Conservation (phyloP, 73 alveolate genomes). For the Paramecium biaurelia region DNA sequence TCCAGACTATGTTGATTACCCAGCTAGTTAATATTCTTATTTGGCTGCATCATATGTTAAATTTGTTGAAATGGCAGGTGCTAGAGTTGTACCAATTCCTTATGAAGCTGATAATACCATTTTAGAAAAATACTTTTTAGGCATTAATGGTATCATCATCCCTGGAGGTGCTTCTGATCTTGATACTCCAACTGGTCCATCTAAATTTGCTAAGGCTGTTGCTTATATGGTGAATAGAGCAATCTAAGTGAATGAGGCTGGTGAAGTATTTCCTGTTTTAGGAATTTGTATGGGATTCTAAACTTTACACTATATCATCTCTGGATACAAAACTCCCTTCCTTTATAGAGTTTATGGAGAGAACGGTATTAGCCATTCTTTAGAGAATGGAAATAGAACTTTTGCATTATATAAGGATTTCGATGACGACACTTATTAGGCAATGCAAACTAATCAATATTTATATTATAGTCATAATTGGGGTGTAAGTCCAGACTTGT, state of each 20-base stretch:
- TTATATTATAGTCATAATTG: background rate
- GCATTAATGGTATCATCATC: conserved; percentile 7
- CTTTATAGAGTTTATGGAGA: conserved; percentile 10
- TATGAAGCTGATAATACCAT: conserved; percentile 32
- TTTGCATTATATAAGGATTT: background rate
- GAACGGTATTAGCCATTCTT: background rate
- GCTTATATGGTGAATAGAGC: background rate
- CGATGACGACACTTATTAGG: background rate
- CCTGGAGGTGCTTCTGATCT: background rate
- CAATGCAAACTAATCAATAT: background rate
- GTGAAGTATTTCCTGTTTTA: background rate
- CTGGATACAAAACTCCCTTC: conserved; percentile 23
- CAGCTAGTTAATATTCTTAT: conserved; percentile 58
- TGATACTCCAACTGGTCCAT: conserved; percentile 6
- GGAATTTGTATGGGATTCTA: conserved; percentile 5
- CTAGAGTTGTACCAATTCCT: conserved; percentile 74
- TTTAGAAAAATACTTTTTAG: conserved; percentile 28
- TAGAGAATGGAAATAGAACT: conserved; percentile 19
- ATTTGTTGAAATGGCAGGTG: conserved; percentile 72
- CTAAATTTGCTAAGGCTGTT: background rate
- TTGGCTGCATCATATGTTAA: conserved; percentile 71
- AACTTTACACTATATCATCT: background rate
- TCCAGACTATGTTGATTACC: conserved; percentile 39
- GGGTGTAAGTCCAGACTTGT: conserved; percentile 19
- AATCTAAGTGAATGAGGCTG: background rate